These are phyloP conservation scores for Cinchona pubescens DNA, from an alignment of 257 asterid species.

Conservation along the genomic window DNA sequence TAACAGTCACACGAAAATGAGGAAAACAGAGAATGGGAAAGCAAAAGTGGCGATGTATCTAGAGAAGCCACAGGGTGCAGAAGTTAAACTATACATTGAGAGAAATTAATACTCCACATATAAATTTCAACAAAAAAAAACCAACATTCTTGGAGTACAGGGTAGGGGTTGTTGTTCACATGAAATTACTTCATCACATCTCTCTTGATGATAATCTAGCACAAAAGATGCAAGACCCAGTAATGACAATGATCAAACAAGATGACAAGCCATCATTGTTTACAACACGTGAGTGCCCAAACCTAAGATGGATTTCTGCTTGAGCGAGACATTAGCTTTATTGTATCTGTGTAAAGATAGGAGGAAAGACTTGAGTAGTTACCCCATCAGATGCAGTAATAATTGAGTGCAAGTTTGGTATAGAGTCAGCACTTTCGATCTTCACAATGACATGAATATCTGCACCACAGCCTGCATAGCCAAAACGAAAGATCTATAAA, in stretches of 20 bases:
- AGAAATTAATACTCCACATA: background rate
- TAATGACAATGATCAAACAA: background rate
- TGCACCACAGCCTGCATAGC: conserved; percentile 56
- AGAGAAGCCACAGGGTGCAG: background rate
- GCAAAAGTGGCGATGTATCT: background rate
- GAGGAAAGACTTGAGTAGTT: conserved; percentile 24
- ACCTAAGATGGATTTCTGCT: background rate
- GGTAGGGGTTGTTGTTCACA: background rate
- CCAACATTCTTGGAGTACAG: background rate
- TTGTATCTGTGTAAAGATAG: too few relatives aligned
- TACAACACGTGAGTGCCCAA: background rate
- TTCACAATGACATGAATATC: conserved; percentile 91
- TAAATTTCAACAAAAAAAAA: background rate
- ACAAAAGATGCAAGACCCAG: background rate
- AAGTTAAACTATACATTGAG: background rate
- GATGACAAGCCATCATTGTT: background rate
- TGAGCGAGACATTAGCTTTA: too few relatives aligned
- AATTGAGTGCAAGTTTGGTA: conserved; percentile 81
- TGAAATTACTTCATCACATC: background rate
- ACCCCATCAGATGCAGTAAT: conserved; percentile 99
- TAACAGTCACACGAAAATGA: background rate
- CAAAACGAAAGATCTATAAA: conserved; percentile 14
- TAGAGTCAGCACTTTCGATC: conserved; percentile 97
- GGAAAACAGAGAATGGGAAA: background rate
- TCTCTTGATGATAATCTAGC: background rate